Evolutionary conservation across 139 green algal species (phyloP), one percentile per base, ranked within the genome.

Genomic region (Tetraselmis striata): DNA sequence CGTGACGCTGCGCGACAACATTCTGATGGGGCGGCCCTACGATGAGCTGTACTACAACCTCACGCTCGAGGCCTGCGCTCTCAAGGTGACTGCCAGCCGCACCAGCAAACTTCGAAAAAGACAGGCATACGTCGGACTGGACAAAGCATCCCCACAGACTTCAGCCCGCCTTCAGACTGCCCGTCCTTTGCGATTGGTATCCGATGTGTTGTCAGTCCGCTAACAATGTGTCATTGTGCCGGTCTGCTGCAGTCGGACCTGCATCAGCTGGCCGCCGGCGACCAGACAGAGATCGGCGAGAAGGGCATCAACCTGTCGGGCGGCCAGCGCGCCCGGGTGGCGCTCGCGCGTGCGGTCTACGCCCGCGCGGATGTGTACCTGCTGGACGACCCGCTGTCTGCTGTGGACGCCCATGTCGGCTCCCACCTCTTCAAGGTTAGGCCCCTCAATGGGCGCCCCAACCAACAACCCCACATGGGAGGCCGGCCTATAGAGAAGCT

Each of bases 281-380:
- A 95, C 30, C 81, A 94, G 28, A 98, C 95, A 0, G 95, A 98
- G 87, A 98, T 98, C 77, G 96, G 96, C 18, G 96, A 98, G 84
- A 91, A 94, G 59, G 96, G 96, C 26, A 89, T 97, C 26, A 98
- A 96, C 59, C 90, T 99, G 75, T 93, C 83, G 1, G 96, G 96
- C 75, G 95, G 96, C 0, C 95, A 98, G 91, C 1, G 67, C 1
- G 2, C 59, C 31, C 11, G 77, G 2, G 27, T 82, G 28, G 59
- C 79, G 28, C 26, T 86, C 29, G 91, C 91, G 0, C 84, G 91
- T 23, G 89, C 91, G 23, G 85, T 89, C 1, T 94, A 93, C 78
- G 79, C 86, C 31, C 88, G 97, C 79, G 92, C 94, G 27, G 94
- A 98, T 79, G 86, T 98, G 58, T 92, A 94, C 83, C 86, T 99